Evolutionary conservation across 495 filamentous ascomycete species (phyloP), one percentile per base, ranked within the genome.

Genomic region (Penicillium longicatenatum): DNA sequence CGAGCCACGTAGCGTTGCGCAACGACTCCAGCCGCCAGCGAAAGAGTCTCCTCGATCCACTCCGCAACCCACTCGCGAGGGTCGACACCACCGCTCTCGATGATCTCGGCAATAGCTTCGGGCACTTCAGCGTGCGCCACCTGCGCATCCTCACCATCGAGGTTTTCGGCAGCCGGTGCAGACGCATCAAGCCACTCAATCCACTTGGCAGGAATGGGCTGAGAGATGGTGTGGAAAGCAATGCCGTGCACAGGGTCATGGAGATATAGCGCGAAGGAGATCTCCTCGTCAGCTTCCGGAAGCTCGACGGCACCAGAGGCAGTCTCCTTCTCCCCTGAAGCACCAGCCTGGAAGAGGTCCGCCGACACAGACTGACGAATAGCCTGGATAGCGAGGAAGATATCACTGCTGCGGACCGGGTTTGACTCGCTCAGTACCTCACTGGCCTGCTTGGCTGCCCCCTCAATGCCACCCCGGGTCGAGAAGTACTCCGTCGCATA

Each of bases 1-100:
- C 90, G 82, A 6, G 94, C 94, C 6, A 98, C 95, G 71, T 98
- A 98, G 60, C 91, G 79, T 80, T 98, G 94, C n/a, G 94, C 94
- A 11, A 98, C 86, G 19, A 96, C 73, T 6, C 94, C 95, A 1
- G 92, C 82, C 5, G 86, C 84, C 52, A 97, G 72, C 41, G 79
- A 84, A n/a, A 98, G 80, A 0, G 87, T 75, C 71, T 98, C 95
- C 75, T 98, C 92, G 6, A 98, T 82, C 94, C 94, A 98, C 70
- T 98, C 95, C 0, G 93, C 86, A 35, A 96, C 89, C 94, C 94
- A 98, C 72, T 98, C 94, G 41, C 94, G 80, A 1, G 94, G 94
- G 70, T 98, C 94, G 3, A 97, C 89, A 33, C 93, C 94, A 17
- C 95, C 95, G 48, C 76, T 82, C 65, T 93, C 86, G 54, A 98